Percentiles rank a stretch among this genome's conserved stretches.
Conservation (phyloP, 1,284 basidiomycete genomes). For the Leccinum solheimii region DNA sequence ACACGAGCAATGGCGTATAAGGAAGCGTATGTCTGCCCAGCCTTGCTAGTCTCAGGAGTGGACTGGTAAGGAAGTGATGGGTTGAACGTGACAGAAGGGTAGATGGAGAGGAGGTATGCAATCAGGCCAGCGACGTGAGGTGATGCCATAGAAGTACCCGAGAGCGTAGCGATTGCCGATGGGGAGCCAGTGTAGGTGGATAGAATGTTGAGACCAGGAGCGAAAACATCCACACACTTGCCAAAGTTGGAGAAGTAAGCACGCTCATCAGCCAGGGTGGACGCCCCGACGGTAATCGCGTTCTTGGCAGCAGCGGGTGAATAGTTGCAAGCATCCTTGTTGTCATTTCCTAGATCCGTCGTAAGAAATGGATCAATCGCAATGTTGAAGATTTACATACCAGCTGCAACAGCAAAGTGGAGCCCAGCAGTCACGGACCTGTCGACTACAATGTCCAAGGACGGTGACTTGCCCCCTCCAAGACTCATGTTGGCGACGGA, state of each 20-base stretch:
- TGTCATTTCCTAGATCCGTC: constrained; percentile 52
- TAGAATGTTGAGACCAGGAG: constrained; percentile 79
- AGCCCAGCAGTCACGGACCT: constrained; percentile 81
- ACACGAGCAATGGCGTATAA: constrained; percentile 56
- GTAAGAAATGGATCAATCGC: not conserved
- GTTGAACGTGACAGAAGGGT: constrained; percentile 64
- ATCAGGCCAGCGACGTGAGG: constrained; percentile 73
- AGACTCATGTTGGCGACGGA: constrained; percentile 99
- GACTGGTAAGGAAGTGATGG: constrained; percentile 41
- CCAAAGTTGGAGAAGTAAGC: constrained; percentile 90
- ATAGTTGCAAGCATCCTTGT: constrained; percentile 76
- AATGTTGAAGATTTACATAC: constrained; percentile 43
- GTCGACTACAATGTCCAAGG: constrained; percentile 87
- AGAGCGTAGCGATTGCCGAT: constrained; percentile 66
- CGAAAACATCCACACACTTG: constrained; percentile 81
- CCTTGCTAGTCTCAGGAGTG: constrained; percentile 16
- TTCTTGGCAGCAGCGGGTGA: constrained; percentile 77
- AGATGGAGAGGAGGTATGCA: constrained; percentile 83
- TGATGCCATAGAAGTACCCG: constrained; percentile 73
- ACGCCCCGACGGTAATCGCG: constrained; percentile 87
- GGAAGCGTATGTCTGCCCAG: constrained; percentile 34
- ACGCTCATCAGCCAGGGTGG: constrained; percentile 76
- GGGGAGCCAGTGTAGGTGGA: constrained; percentile 72
- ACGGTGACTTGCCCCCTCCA: constrained; percentile 91
- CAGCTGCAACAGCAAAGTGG: constrained; percentile 95